A percentile compares a stretch with the other conserved stretches of the same genome.
phyloP scores from a whole-genome alignment of 495 filamentous ascomycete species.

The Jackrogersella minutella region DNA sequence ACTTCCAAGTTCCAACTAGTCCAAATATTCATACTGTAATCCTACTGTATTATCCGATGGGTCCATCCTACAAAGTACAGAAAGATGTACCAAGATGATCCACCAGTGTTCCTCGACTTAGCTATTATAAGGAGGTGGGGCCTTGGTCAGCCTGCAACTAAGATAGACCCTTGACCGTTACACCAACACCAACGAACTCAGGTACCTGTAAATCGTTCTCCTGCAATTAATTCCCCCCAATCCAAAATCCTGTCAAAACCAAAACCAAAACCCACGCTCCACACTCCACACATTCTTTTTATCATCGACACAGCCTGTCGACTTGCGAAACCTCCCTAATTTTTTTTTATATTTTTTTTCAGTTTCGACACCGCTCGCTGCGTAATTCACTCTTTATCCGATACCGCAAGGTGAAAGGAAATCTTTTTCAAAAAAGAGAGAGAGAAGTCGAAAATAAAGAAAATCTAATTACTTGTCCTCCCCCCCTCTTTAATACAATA shows the following conservation, averaged over 20 bases:
- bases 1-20: no score
- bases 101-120: slow-evolving; percentile 8
- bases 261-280: no score
- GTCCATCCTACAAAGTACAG: no score
- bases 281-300: neutral
- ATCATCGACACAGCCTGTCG: slow-evolving; percentile 26
- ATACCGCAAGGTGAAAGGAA: slow-evolving; percentile 1
- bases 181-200: slow-evolving; percentile 35
- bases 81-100: slow-evolving; percentile 2
- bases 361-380: slow-evolving; percentile 18
- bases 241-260: slow-evolving; percentile 22
- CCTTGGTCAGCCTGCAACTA: slow-evolving; percentile 38
- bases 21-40: no score
- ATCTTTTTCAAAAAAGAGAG: neutral
- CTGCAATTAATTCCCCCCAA: slow-evolving; percentile 30
- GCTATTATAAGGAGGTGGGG: slow-evolving; percentile 36
- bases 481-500: slow-evolving; percentile 1
- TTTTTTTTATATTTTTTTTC: slow-evolving; percentile 32
- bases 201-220: slow-evolving; percentile 26
- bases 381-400: slow-evolving; percentile 30
- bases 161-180: slow-evolving; percentile 36
- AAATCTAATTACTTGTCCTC: neutral
- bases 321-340: slow-evolving; percentile 34
- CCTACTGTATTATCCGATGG: slow-evolving; percentile 3
- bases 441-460: slow-evolving; percentile 12